Conservation (phyloP, 2,329 filamentous ascomycete species). For the Didymella segeticola region DNA sequence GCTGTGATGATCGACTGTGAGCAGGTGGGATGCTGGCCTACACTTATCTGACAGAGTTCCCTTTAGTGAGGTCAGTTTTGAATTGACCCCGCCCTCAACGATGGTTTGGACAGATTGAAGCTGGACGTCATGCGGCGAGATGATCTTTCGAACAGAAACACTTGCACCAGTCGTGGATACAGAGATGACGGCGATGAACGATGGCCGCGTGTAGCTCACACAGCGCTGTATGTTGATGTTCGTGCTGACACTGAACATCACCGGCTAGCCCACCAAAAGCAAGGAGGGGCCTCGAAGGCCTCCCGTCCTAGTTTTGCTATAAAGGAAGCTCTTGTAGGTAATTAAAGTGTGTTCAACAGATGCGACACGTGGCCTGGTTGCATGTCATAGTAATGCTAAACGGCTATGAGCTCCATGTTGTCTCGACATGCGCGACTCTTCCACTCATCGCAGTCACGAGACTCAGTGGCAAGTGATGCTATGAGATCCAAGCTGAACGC, state of each 20-base stretch:
- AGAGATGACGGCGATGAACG: no score
- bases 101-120: background rate
- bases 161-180: background rate
- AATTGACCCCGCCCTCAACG: constrained; percentile 4
- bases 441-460: no score
- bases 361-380: no score
- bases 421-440: no score
- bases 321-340: no score
- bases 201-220: no score
- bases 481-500: no score
- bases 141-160: background rate
- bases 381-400: no score
- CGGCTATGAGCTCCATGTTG: no score
- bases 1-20: background rate
- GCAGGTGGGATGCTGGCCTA: background rate
- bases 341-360: no score
- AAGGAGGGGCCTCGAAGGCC: background rate
- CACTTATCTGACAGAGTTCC: background rate
- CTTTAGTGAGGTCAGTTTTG: background rate
- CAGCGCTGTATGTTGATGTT: background rate
- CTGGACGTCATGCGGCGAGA: background rate
- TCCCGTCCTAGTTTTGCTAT: no score
- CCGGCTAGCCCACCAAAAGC: background rate
- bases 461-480: no score
- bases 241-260: background rate